Evolutionary conservation across 192 early-diverging fungal species (phyloP), one percentile per base, ranked within the genome.

Genomic region (Dispira simplex): DNA sequence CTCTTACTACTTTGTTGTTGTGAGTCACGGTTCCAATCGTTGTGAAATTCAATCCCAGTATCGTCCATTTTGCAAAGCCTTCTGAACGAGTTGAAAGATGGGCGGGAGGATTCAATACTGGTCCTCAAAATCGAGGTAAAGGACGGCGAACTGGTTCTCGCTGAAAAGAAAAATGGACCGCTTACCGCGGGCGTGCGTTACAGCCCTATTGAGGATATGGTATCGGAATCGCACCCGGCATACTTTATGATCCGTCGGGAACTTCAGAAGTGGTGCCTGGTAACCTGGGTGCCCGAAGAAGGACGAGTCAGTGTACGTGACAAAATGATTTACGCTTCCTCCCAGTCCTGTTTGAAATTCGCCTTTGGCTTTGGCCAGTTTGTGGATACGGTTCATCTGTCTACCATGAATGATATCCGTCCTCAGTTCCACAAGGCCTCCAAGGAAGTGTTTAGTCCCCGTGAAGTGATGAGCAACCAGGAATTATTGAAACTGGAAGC

Each of bases 241-340:
- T 74, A 74, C 53, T 67, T 74, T 21, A 51, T 78, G 63, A 66
- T 78, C 28, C 68, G 73, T 21, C 69, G 69, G 3, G 68, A 48
- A 44, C 26, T 57, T 1, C 57, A 64, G 12, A 64, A 66, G 6
- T 77, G 76, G 76, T 77, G 73, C 46, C 64, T 78, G 28, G 66
- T 75, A 52, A 73, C 71, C 16, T 78, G 76, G 76, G 73, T 78
- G 68, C 76, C 76, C 1, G 76, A 78, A 53, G 71, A 69, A 39
- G 28, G 51, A 26, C 70, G 73, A 47, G 73, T 78, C 21, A 65
- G 71, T 11, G 68, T 73, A 9, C 73, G 68, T 54, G 72, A 73
- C 23, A 67, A 71, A 44, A 78, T 78, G 77, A 68, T 78, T 18
- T 78, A 78, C 46, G 73, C 77, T 3, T 71, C 77, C 2, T 73